Evolutionary conservation across 1,139 yeast species (phyloP).

Genomic region (Saccharomyces pastorianus): DNA sequence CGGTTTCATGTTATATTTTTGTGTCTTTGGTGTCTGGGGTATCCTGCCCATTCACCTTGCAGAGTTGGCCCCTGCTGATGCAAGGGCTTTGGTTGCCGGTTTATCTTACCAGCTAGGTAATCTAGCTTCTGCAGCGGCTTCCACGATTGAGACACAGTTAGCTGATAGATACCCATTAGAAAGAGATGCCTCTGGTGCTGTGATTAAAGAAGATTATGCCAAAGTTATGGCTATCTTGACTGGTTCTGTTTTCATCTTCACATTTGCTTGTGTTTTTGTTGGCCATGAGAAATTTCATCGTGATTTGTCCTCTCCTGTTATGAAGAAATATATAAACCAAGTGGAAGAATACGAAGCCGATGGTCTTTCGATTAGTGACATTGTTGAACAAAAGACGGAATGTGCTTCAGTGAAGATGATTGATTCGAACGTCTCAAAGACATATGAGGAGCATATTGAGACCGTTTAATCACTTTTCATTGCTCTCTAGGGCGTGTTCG

Average conservation of each 20-base stretch:
- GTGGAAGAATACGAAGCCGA: constrained; percentile 18
- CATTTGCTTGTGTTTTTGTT: constrained; percentile 37
- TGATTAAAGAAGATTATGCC: constrained; percentile 33
- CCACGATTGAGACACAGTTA: constrained; percentile 70
- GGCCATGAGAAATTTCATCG: constrained; percentile 47
- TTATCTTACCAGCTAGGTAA: constrained; percentile 77
- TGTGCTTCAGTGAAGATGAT: constrained; percentile 4
- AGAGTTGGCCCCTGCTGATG: constrained; percentile 69
- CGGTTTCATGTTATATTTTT: constrained; percentile 67
- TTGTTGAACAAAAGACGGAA: constrained; percentile 4
- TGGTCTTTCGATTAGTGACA: constrained; percentile 7
- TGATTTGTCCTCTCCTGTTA: constrained; percentile 26
- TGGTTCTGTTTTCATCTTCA: constrained; percentile 49
- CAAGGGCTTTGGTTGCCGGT: constrained; percentile 48
- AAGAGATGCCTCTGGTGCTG: constrained; percentile 17
- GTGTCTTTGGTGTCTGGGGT: constrained; percentile 86
- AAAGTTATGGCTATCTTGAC: constrained; percentile 53
- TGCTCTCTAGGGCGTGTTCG: not conserved
- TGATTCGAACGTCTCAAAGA: constrained; percentile 6
- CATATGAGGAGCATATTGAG: constrained; percentile 7
- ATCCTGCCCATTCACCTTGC: constrained; percentile 69
- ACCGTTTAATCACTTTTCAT: not conserved
- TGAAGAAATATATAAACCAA: constrained; percentile 22
- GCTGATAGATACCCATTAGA: constrained; percentile 48
- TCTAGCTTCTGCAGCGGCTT: constrained; percentile 74